These are phyloP conservation scores for Leccinellum rugosiceps DNA, from an alignment of 768 basidiomycete species.

Conservation along the genomic window DNA sequence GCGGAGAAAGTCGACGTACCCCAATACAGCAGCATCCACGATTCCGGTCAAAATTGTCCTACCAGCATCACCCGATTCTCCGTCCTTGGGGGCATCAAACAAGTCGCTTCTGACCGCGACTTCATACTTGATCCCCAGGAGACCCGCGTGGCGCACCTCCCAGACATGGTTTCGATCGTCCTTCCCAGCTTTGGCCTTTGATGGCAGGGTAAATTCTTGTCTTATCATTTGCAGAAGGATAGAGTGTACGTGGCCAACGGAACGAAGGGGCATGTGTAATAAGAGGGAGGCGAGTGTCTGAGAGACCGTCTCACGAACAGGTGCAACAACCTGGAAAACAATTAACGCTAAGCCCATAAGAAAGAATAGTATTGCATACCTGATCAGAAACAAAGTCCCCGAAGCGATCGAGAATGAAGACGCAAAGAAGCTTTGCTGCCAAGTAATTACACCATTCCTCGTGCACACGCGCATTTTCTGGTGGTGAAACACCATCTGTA, in stretches of 20 bases:
- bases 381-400: constrained; percentile 97
- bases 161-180: constrained; percentile 65
- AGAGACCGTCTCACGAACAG: constrained; percentile 93
- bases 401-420: constrained; percentile 95
- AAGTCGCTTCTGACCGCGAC: constrained; percentile 91
- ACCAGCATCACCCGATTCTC: constrained; percentile 40
- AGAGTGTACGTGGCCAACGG: constrained; percentile 75
- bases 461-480: constrained; percentile 65
- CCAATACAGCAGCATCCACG: constrained; percentile 86
- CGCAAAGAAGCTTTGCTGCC: constrained; percentile 79
- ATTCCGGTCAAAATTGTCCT: constrained; percentile 70
- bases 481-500: constrained; percentile 47
- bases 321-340: constrained; percentile 73
- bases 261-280: constrained; percentile 81
- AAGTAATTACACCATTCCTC: constrained; percentile 90
- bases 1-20: constrained; percentile 44
- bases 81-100: constrained; percentile 43
- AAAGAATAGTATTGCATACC: constrained; percentile 28
- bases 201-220: constrained; percentile 66
- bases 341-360: not conserved
- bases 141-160: constrained; percentile 97
- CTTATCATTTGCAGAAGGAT: constrained; percentile 91
- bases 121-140: constrained; percentile 96
- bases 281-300: constrained; percentile 91
- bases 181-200: constrained; percentile 33